Percentiles rank a stretch among this genome's conserved stretches.
These are phyloP conservation scores for Candida wancherniae DNA, from an alignment of 805 yeast species.

Conservation along the genomic window DNA sequence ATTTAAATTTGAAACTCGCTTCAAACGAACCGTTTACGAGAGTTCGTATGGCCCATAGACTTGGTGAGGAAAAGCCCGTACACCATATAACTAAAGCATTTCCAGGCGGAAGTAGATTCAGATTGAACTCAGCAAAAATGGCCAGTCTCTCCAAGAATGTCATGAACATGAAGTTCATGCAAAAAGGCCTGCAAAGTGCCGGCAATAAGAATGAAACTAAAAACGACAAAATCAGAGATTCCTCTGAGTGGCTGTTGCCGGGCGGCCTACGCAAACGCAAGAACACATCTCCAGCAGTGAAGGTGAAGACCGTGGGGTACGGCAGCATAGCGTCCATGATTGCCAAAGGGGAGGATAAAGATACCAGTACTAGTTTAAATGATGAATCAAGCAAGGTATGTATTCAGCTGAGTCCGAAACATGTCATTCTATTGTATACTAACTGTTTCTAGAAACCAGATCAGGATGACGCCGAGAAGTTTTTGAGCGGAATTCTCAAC, in stretches of 20 bases:
- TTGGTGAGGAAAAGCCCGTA: too few species aligned
- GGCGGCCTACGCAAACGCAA: slow-evolving; percentile 21
- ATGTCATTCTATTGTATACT: background rate
- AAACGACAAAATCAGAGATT: slow-evolving; percentile 42
- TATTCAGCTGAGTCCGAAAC: too few species aligned
- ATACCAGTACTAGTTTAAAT: too few species aligned
- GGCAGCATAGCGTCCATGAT: slow-evolving; percentile 28
- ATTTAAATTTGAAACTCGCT: too few species aligned
- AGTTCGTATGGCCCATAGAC: too few species aligned
- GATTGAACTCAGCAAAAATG: too few species aligned
- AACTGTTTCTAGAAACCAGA: slow-evolving; percentile 3
- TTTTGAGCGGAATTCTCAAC: slow-evolving; percentile 12
- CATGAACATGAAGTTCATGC: slow-evolving; percentile 74
- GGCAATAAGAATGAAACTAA: slow-evolving; percentile 34
- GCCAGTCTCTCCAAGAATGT: slow-evolving; percentile 55
- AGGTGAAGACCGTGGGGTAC: slow-evolving; percentile 36
- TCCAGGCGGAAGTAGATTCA: too few species aligned
- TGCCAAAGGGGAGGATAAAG: slow-evolving; percentile 5
- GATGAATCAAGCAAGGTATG: too few species aligned
- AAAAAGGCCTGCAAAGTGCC: slow-evolving; percentile 36
- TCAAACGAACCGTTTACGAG: too few species aligned
- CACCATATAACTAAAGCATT: too few species aligned
- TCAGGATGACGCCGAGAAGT: slow-evolving; percentile 11
- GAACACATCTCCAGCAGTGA: slow-evolving; percentile 18
- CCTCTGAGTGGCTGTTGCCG: slow-evolving; percentile 50